These are phyloP conservation scores for Neoarthrinium moseri DNA, from an alignment of 2,329 filamentous ascomycete species.

Conservation along the genomic window DNA sequence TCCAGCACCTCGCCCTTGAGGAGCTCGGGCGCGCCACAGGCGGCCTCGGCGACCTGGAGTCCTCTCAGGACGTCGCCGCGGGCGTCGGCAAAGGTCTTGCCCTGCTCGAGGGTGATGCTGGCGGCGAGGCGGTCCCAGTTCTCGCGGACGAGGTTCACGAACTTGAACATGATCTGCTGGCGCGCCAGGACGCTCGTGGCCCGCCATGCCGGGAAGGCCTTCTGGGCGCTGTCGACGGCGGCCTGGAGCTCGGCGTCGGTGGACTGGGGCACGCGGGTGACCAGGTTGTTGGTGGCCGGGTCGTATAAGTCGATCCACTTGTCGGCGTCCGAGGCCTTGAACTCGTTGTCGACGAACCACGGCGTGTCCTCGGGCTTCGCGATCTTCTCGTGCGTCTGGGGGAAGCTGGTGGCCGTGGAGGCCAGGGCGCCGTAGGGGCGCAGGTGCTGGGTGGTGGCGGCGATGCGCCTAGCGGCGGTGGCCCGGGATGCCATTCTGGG, in stretches of 20 bases:
- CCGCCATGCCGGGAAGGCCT: constrained; percentile 73
- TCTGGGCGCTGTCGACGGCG: constrained; percentile 72
- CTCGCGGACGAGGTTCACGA: constrained; percentile 74
- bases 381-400: constrained; percentile 71
- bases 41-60: constrained; percentile 81
- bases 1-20: constrained; percentile 82
- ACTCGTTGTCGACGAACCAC: constrained; percentile 81
- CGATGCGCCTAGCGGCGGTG: constrained; percentile 50
- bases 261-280: constrained; percentile 80
- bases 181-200: constrained; percentile 69
- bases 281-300: constrained; percentile 81
- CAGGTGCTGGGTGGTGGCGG: constrained; percentile 56
- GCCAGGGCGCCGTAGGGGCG: constrained; percentile 50
- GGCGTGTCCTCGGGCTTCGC: constrained; percentile 67
- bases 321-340: constrained; percentile 64
- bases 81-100: constrained; percentile 83
- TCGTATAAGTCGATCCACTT: constrained; percentile 80
- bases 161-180: constrained; percentile 87
- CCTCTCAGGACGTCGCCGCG: constrained; percentile 79
- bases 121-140: constrained; percentile 84
- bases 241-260: constrained; percentile 75
- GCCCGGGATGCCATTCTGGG: constrained; percentile 35
- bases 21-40: constrained; percentile 76
- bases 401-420: constrained; percentile 61
- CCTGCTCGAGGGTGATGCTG: constrained; percentile 84